These are phyloP conservation scores for Trichoderma asperellum DNA, from an alignment of 2,329 filamentous ascomycete genomes.

Conservation along the genomic window DNA sequence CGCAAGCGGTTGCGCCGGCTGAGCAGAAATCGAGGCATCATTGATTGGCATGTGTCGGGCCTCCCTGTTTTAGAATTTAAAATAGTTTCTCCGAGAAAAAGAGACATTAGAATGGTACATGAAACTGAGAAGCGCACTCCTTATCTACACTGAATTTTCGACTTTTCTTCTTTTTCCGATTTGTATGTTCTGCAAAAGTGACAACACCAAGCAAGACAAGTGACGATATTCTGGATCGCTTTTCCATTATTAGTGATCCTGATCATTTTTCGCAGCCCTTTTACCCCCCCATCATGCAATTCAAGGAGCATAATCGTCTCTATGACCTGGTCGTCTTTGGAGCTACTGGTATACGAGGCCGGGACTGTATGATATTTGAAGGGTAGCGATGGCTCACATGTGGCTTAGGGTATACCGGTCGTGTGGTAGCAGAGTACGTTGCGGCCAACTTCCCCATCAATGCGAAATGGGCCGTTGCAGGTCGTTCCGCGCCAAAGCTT, in stretches of 20 bases:
- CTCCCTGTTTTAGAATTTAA: neutral
- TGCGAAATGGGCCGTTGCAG: conserved; percentile 85
- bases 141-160: neutral
- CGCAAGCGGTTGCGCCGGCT: conserved; percentile 4
- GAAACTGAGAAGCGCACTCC: neutral
- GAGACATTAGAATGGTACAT: neutral
- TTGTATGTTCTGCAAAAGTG: neutral
- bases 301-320: conserved; percentile 55
- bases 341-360: conserved; percentile 53
- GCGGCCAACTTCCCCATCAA: conserved; percentile 70
- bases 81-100: neutral
- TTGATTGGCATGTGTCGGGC: neutral
- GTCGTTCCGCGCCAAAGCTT: conserved; percentile 78
- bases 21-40: neutral
- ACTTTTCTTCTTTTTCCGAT: neutral
- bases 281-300: conserved; percentile 45
- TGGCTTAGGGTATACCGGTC: conserved; percentile 78
- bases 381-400: neutral
- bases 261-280: neutral
- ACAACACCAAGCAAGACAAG: neutral
- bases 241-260: neutral
- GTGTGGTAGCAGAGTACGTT: conserved; percentile 75
- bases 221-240: neutral
- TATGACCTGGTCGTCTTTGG: conserved; percentile 64
- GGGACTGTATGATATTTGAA: neutral